Conservation (phyloP, 495 filamentous ascomycete species). For the Ramalina intermedia region DNA sequence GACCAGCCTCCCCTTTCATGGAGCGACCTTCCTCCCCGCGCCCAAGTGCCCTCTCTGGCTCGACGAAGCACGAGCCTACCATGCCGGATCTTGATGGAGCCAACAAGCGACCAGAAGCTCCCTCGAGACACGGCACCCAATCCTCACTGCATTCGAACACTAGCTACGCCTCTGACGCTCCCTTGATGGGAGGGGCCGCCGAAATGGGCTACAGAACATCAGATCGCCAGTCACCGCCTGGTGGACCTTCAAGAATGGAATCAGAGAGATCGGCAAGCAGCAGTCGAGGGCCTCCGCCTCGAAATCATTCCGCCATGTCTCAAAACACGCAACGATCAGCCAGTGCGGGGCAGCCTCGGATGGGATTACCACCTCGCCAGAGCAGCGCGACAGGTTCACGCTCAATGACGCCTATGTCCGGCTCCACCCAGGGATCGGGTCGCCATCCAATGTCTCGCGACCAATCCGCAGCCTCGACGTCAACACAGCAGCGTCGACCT, state of each 20-base stretch:
- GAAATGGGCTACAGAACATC: conserved; percentile 43
- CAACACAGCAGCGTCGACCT: background rate
- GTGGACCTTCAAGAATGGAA: conserved; percentile 10
- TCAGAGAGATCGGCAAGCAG: background rate
- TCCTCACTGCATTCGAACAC: conserved; percentile 25
- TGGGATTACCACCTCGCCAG: conserved; percentile 6
- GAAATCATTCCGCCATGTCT: conserved; percentile 6
- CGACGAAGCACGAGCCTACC: conserved; percentile 22
- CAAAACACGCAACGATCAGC: conserved; percentile 12
- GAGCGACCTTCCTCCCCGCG: conserved; percentile 1
- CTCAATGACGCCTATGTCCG: background rate
- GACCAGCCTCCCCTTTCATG: conserved; percentile 1
- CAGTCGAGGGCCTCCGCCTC: conserved; percentile 4
- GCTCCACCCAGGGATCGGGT: background rate
- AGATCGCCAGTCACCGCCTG: conserved; percentile 17
- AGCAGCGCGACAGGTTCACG: conserved; percentile 10
- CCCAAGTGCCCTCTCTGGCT: conserved; percentile 9
- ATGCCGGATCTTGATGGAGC: conserved; percentile 25
- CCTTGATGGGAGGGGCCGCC: conserved; percentile 43
- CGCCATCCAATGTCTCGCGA: conserved; percentile 4
- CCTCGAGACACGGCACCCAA: conserved; percentile 30
- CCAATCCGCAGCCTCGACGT: background rate
- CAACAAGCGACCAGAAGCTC: conserved; percentile 18
- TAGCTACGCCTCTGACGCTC: conserved; percentile 41
- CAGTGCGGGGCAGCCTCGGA: background rate